Conservation (phyloP, 2,329 filamentous ascomycete genomes). For the Trichoderma simmonsii region DNA sequence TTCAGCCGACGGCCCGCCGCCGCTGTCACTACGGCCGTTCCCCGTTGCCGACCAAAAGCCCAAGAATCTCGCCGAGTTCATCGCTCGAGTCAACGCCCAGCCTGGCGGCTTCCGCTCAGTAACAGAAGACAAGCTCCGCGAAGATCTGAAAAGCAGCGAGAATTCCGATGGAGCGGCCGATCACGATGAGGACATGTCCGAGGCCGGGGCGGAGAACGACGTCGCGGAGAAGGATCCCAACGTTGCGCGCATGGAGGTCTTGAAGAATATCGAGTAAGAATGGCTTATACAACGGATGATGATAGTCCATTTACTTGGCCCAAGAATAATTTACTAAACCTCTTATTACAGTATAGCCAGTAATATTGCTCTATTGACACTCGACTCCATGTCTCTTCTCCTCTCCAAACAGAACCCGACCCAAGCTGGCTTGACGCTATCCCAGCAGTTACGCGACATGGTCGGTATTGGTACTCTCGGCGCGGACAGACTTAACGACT, state of each 20-base stretch:
- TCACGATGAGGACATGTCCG: constrained; percentile 45
- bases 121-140: constrained; percentile 67
- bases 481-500: constrained; percentile 60
- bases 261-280: constrained; percentile 55
- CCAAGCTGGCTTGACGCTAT: constrained; percentile 67
- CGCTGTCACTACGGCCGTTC: constrained; percentile 38
- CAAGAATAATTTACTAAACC: background rate
- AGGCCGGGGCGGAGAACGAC: constrained; percentile 46
- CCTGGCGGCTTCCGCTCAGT: constrained; percentile 75
- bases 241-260: constrained; percentile 54
- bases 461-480: constrained; percentile 74
- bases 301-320: background rate
- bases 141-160: constrained; percentile 56
- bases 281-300: background rate
- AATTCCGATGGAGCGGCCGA: constrained; percentile 44
- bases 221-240: constrained; percentile 45
- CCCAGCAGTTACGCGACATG: constrained; percentile 64
- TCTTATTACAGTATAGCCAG: constrained; percentile 32
- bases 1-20: constrained; percentile 32
- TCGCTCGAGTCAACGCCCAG: constrained; percentile 77
- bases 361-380: constrained; percentile 63
- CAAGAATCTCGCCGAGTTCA: constrained; percentile 67
- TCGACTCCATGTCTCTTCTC: constrained; percentile 81
- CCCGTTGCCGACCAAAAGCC: constrained; percentile 56
- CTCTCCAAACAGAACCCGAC: constrained; percentile 77